Base-by-base conservation (phyloP, 257 asterid genomes). In the Rhazya stricta region DNA sequence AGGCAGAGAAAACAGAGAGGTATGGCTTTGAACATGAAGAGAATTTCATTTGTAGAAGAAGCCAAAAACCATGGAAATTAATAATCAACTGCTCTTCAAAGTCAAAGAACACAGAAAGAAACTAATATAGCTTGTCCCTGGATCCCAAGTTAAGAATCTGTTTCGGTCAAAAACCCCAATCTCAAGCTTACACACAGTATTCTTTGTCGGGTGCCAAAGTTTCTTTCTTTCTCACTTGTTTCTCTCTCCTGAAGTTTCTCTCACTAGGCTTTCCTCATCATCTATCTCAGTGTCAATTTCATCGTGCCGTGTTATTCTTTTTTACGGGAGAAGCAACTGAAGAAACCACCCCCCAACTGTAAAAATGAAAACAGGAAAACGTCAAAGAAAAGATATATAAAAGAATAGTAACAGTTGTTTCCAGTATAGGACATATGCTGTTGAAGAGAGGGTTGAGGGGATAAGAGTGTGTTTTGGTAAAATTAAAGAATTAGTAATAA, bases 121-220 rank as follows among this genome's bases (percentile, higher is more conserved):
- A 36, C 2, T 16, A 46, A 13, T 2, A 58, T 4, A 16, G n/a
- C n/a, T n/a, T n/a, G n/a, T n/a, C n/a, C n/a, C n/a, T n/a, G n/a
- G n/a, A n/a, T n/a, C n/a, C 19, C 29, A 71, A 42, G 54, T 77
- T 63, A 57, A 27, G 43, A 42, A 69, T 70, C 50, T 58, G 45
- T 68, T 30, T 12, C 77, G 81, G 88, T 85, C 81, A 79, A 80
- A 83, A 77, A 75, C 77, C 77, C 67, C 81, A 76, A 84, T 58
- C 83, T 81, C 73, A 74, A 79, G 83, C 78, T 69, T 78, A 30
- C 79, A 78, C 78, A 83, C 88, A 77, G 88, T 83, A 39, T 76
- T 80, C 61, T 11, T 74, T 86, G 93, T 90, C 93, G 90, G 96
- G 78, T 72, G 79, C 66, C 75, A 19, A 83, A 85, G 63, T 50